Conservation (phyloP, 345 rosid species). For the Pistacia integerrima region DNA sequence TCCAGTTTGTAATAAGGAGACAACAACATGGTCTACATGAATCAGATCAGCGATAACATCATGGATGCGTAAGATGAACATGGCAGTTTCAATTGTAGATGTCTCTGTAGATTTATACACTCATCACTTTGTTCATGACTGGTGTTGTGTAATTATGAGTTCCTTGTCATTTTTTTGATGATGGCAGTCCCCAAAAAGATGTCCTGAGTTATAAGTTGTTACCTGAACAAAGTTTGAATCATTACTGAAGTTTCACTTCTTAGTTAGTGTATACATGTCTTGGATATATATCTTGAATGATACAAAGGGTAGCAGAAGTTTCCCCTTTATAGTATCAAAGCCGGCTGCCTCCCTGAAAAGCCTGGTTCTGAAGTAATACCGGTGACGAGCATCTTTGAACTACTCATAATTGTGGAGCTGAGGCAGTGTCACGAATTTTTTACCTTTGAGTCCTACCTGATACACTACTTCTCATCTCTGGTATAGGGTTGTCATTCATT, state of each 20-base stretch:
- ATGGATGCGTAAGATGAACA: constrained; percentile 26
- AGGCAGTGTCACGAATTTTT: background rate
- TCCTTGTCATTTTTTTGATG: background rate
- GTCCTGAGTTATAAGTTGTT: background rate
- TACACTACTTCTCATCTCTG: no score
- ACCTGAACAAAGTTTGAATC: background rate
- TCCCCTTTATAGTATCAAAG: background rate
- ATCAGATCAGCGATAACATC: constrained; percentile 27
- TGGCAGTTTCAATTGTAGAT: constrained; percentile 22
- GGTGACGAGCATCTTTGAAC: background rate
- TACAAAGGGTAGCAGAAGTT: background rate
- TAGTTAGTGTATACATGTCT: background rate
- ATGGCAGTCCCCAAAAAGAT: background rate
- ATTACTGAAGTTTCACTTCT: background rate
- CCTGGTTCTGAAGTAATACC: background rate
- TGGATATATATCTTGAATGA: background rate
- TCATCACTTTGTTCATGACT: background rate
- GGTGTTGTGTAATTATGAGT: background rate
- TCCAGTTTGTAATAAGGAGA: constrained; percentile 50
- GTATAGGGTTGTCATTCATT: no score
- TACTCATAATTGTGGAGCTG: background rate
- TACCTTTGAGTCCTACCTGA: no score
- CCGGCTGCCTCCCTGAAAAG: background rate
- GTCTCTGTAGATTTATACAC: background rate
- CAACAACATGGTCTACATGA: constrained; percentile 4